Evolutionary conservation across 2,329 filamentous ascomycete species (phyloP).

Genomic region (Fusarium proliferatum): DNA sequence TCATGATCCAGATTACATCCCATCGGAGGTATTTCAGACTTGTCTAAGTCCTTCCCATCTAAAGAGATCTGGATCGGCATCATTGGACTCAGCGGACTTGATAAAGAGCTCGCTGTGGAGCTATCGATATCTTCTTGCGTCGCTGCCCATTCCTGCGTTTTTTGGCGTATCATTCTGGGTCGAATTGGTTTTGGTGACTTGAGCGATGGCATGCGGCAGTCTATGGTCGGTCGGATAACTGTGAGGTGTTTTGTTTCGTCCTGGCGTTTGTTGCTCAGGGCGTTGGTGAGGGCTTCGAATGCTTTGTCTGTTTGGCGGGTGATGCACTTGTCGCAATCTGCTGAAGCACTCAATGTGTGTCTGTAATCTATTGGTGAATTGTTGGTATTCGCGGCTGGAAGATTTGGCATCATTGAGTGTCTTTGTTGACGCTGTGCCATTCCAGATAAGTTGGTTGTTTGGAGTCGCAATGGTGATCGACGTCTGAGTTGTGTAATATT

Average conservation of each 20-base stretch:
- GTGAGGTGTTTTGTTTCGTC: background rate
- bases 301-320: slow-evolving; percentile 6
- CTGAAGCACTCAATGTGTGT: background rate
- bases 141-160: slow-evolving; percentile 5
- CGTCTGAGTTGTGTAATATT: background rate
- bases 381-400: background rate
- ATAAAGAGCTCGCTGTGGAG: background rate
- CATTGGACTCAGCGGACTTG: slow-evolving; percentile 8
- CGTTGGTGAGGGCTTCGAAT: slow-evolving; percentile 9
- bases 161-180: slow-evolving; percentile 6
- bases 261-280: background rate
- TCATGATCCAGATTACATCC: slow-evolving; percentile 19
- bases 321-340: background rate
- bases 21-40: background rate
- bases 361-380: background rate
- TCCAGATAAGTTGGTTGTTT: slow-evolving; percentile 6
- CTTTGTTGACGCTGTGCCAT: background rate
- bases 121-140: background rate
- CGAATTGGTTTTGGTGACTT: slow-evolving; percentile 17
- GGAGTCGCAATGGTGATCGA: slow-evolving; percentile 1
- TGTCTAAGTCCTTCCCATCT: background rate
- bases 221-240: background rate
- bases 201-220: background rate
- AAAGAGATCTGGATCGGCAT: background rate
- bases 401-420: background rate